phyloP scores from a whole-genome alignment of 495 filamentous ascomycete genomes.

The Pseudevernia furfuracea region DNA sequence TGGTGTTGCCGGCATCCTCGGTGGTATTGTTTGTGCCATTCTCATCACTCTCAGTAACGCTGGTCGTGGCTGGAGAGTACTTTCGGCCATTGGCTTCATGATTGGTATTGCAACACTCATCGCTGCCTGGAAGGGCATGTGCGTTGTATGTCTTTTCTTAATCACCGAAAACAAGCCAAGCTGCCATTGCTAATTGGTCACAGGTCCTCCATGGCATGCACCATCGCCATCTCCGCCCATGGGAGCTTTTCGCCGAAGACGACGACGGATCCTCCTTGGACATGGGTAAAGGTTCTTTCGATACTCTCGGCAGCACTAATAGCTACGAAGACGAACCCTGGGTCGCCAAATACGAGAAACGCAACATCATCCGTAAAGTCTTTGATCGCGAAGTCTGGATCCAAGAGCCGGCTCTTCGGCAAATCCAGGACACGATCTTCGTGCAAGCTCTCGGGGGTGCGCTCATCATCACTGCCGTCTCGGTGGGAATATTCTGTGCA shows the following conservation, averaged over 20 bases:
- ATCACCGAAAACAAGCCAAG: neutral
- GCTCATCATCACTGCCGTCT: conserved; percentile 34
- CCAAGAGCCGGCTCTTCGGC: conserved; percentile 62
- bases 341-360: conserved; percentile 57
- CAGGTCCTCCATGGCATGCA: conserved; percentile 62
- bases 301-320: conserved; percentile 49
- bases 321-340: conserved; percentile 72
- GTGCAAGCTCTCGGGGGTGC: conserved; percentile 46
- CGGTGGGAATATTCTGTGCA: conserved; percentile 42
- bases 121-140: conserved; percentile 67
- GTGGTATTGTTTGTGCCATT: conserved; percentile 44
- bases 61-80: conserved; percentile 51
- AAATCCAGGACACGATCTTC: conserved; percentile 72
- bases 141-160: conserved; percentile 44
- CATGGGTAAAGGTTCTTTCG: conserved; percentile 40
- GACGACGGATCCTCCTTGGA: conserved; percentile 27
- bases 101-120: conserved; percentile 62
- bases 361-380: conserved; percentile 59
- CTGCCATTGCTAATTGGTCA: neutral
- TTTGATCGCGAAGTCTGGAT: conserved; percentile 72
- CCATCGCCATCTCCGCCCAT: conserved; percentile 65
- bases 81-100: conserved; percentile 54
- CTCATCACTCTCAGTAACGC: conserved; percentile 53
- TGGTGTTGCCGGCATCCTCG: conserved; percentile 45
- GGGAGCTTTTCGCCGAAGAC: conserved; percentile 58